Base-by-base conservation (phyloP, 78 protist species). In the Pelomyxa schiedti region DNA sequence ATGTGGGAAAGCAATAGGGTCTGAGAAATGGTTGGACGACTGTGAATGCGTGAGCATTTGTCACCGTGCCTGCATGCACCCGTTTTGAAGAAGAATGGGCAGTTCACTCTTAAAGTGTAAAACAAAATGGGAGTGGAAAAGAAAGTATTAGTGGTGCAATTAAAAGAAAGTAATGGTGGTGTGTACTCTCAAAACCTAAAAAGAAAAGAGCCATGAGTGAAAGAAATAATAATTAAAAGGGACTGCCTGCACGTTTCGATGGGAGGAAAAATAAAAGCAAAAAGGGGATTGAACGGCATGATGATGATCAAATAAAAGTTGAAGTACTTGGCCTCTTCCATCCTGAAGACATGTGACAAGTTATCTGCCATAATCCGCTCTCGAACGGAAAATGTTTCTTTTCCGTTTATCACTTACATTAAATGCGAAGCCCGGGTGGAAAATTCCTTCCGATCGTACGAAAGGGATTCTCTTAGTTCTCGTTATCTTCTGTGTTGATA, bases 21-120 rank as follows among this genome's bases (percentile, higher is more conserved):
- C 43, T 94, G 97, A 8, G 86, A 69, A 29, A 82, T 58, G 37
- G 84, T 71, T 28, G 99, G 99, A 73, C 83, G 83, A 82, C 80
- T 88, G 88, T 98, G 99, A 72, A 74, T 43, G 36, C 98, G 85
- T 4, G 94, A 77, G 81, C 99, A 98, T 28, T 94, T 78, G 41
- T 94, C 99, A 9, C 99, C 99, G 77, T 98, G 99, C 26, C 99
- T 89, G 86, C 99, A 98, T 29, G 99, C 99, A 38, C 99, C 99
- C 30, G 94, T 95, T 76, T 96, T 95, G 82, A 68, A 90, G 90
- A 93, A 97, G 89, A 96, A 97, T 8, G 96, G 93, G 41, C 99
- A 96, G 77, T 93, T 92, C 63, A 88, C 94, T 82, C 89, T 88
- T 16, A 16, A 47, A 16, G 58, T 16, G 32, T 16, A 24, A 16